Base-by-base conservation (phyloP, 306 rosid species). In the Amphicarpaea edgeworthii region DNA sequence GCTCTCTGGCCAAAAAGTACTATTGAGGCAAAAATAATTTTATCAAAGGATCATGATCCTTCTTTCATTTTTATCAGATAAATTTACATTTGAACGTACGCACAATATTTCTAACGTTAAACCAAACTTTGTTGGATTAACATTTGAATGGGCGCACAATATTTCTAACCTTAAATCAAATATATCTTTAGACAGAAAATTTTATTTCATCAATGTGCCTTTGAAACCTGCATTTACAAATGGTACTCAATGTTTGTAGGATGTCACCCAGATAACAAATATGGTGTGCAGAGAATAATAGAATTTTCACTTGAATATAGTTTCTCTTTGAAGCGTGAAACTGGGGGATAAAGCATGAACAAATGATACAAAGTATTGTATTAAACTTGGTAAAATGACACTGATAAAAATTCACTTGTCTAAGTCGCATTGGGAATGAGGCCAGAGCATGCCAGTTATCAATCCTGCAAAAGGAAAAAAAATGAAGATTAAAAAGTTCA, bases 391-490 rank as follows among this genome's bases (percentile, higher is more conserved):
- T n/a, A n/a, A n/a, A n/a, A n/a, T n/a, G n/a, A n/a, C n/a, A n/a
- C n/a, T n/a, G n/a, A n/a, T n/a, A n/a, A n/a, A n/a, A n/a, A 42
- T 23, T 14, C 61, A 72, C 43, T 42, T 67, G 70, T 67, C 50
- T 6, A 64, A 60, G 37, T 62, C 47, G 61, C 54, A 72, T 60
- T 14, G 40, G 68, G 57, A 59, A 45, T 21, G 51, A 67, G 65
- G 58, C 34, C 45, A 61, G 8, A 45, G 71, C 51, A 72, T 75
- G 53, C 38, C 38, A 58, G 21, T 95, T 95, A 81, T 95, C 97
- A 30, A 92, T 81, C 79, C 97, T 94, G 93, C 73, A 72, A 30
- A 30, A 30, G 37, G 37, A 30, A 4, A 30, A 30, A 30, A 30
- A 30, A 3, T n/a, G 5, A 30, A 30, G 37, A 30, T 30, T 3